Base-by-base conservation (phyloP, 176 grass and related monocot genomes). In the Oryza meyeriana region DNA sequence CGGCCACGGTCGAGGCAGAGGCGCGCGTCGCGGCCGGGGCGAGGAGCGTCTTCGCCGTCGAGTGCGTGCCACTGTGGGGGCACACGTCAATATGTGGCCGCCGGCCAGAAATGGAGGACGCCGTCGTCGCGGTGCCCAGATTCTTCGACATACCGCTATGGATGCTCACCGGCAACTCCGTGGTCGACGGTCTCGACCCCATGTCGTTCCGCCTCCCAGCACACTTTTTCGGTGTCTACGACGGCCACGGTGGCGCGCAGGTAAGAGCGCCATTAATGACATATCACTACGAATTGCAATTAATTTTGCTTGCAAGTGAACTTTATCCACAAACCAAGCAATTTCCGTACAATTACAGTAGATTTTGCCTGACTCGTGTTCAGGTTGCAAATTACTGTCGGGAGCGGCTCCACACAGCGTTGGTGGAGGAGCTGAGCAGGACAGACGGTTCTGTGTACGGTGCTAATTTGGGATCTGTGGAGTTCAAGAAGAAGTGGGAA, bases 221-320 rank as follows among this genome's bases (percentile, higher is more conserved):
- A 0, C 91, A 94, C 85, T 97, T 94, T 74, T 94, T 94, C 22
- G 94, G 91, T 30, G 94, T 97, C 3, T 97, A 94, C n/a, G 94
- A 94, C 8, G 92, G 94, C 35, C 94, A 97, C 77, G 91, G 94
- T 44, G 94, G 94, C 39, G 79, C 85, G 0, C 91, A 81, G 84
- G 88, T 90, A 26, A 32, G 10, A 30, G 16, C n/a, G 32, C 33
- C 77, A 58, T 58, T 69, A 42, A 22, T 41, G 22, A 5, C 29
- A 8, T 27, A 14, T 32, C 42, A 62, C 4, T 44, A 25, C 22
- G 55, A 45, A 44, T 25, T 66, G 39, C 65, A 27, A 28, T 64
- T 61, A 67, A 36, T 52, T 82, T 47, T 8, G 22, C 48, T 82
- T 36, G 69, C 40, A 52, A 64, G 0, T 44, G 4, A 74, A 25